phyloP scores from a whole-genome alignment of 495 filamentous ascomycete genomes.

The Astrothelium subdiscretum region DNA sequence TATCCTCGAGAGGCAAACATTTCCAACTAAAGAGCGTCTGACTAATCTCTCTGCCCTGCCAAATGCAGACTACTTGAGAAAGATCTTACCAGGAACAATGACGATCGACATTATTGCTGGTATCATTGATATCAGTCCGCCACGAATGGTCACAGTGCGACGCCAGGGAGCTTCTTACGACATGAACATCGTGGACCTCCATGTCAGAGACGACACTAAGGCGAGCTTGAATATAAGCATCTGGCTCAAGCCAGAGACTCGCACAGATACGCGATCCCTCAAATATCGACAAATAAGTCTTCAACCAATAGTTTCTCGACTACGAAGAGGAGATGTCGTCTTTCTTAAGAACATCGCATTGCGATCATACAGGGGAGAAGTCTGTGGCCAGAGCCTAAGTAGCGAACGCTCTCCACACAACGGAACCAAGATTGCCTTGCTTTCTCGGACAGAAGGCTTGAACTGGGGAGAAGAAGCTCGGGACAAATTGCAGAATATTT shows the following conservation, averaged over 20 bases:
- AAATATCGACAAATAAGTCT: constrained; percentile 13
- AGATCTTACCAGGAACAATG: constrained; percentile 69
- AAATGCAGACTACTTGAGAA: constrained; percentile 49
- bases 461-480: constrained; percentile 14
- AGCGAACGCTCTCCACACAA: constrained; percentile 50
- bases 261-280: neutral
- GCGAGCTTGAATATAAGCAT: constrained; percentile 75
- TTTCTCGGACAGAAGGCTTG: constrained; percentile 37
- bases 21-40: constrained; percentile 29
- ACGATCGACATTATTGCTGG: constrained; percentile 67
- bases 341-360: constrained; percentile 68
- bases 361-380: constrained; percentile 54
- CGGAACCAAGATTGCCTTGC: constrained; percentile 58
- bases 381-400: constrained; percentile 50
- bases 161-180: constrained; percentile 29
- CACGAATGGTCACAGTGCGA: constrained; percentile 48
- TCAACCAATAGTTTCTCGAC: constrained; percentile 30
- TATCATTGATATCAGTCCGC: constrained; percentile 57
- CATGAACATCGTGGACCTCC: constrained; percentile 58
- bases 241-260: constrained; percentile 46
- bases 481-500: neutral
- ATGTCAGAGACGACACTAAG: constrained; percentile 78
- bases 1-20: neutral
- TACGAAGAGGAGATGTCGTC: constrained; percentile 62
- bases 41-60: constrained; percentile 61